phyloP scores from a whole-genome alignment of 768 basidiomycete species.

The Pluteus cervinus region DNA sequence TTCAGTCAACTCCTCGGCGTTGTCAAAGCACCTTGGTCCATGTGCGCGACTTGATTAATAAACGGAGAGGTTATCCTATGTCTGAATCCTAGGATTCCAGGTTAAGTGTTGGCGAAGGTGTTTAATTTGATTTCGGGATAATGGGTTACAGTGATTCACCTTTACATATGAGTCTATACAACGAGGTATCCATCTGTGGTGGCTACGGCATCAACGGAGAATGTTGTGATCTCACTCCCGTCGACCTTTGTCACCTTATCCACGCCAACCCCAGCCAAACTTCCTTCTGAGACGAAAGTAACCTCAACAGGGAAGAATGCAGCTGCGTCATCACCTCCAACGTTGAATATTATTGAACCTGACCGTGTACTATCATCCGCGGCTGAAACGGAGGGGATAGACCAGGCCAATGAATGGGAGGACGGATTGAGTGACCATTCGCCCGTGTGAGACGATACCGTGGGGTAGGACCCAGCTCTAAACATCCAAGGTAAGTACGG shows the following conservation, averaged over 20 bases:
- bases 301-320: slow-evolving; percentile 93
- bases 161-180: slow-evolving; percentile 24
- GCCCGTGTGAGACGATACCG: slow-evolving; percentile 68
- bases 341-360: slow-evolving; percentile 88
- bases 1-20: too few species aligned
- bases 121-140: too few species aligned
- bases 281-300: slow-evolving; percentile 74
- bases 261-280: slow-evolving; percentile 72
- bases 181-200: slow-evolving; percentile 53
- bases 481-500: background rate
- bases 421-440: slow-evolving; percentile 80
- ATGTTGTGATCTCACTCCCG: slow-evolving; percentile 32
- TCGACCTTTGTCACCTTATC: slow-evolving; percentile 48
- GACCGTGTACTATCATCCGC: slow-evolving; percentile 56
- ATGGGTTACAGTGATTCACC: background rate
- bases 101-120: too few species aligned
- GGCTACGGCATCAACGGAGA: slow-evolving; percentile 52
- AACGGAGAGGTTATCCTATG: too few species aligned
- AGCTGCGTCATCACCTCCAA: slow-evolving; percentile 75
- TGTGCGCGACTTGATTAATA: too few species aligned
- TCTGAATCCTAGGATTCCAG: too few species aligned
- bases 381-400: slow-evolving; percentile 59
- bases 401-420: slow-evolving; percentile 83
- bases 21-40: too few species aligned
- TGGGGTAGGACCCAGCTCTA: slow-evolving; percentile 80